These are phyloP conservation scores for Solanum appendiculatum DNA, from an alignment of 257 asterid species.

Conservation along the genomic window DNA sequence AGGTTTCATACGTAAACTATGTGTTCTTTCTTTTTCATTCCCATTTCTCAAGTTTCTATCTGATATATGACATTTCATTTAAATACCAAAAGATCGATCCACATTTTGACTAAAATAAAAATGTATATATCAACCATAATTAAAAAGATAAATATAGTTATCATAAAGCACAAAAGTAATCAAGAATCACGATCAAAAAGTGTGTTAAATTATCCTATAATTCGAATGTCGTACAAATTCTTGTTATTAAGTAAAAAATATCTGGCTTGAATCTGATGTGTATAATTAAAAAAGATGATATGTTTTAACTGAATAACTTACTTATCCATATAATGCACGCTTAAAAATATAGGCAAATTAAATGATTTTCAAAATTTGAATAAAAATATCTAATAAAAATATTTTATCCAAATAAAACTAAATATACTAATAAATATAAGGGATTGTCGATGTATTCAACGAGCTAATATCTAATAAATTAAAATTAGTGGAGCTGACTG, in stretches of 20 bases:
- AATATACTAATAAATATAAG: no score
- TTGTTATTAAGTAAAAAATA: neutral
- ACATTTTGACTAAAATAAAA: neutral
- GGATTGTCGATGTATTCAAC: neutral
- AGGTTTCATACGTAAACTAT: neutral
- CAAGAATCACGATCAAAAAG: neutral
- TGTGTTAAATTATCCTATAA: neutral
- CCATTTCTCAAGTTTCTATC: neutral
- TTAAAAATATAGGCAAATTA: fast-evolving
- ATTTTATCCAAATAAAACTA: neutral
- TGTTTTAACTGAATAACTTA: neutral
- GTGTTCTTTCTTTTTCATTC: neutral
- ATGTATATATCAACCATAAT: neutral
- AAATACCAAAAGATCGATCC: neutral
- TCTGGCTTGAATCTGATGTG: neutral
- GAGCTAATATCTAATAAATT: neutral
- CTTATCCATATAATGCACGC: neutral
- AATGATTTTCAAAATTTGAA: neutral
- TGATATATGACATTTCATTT: neutral
- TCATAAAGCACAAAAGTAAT: neutral
- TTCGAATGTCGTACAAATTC: neutral
- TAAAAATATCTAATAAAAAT: neutral
- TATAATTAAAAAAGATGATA: neutral
- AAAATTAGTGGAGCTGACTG: neutral
- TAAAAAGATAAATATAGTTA: neutral